Percentiles rank a stretch among this genome's conserved stretches.
These are phyloP conservation scores for Huiozyma sinensis DNA, from an alignment of 805 yeast species.

Conservation along the genomic window DNA sequence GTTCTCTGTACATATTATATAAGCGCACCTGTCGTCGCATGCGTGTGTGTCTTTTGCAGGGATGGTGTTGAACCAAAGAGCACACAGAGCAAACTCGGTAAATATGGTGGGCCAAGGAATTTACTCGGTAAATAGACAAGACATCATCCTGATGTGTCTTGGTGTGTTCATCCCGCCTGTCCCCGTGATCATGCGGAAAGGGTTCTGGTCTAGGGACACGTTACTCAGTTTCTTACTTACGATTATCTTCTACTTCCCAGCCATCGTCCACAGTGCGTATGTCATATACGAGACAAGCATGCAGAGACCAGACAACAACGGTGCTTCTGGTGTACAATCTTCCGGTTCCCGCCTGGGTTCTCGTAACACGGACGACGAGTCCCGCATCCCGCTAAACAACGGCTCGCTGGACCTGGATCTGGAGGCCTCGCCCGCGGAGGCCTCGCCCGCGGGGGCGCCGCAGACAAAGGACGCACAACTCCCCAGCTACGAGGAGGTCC, in stretches of 20 bases:
- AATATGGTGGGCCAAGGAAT: background rate
- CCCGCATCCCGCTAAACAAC: constrained; percentile 1
- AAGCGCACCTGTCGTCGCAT: too few relatives aligned
- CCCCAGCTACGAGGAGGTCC: background rate
- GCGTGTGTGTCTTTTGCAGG: too few relatives aligned
- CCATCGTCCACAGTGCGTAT: constrained; percentile 18
- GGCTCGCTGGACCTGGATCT: constrained; percentile 12
- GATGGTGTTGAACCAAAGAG: too few relatives aligned
- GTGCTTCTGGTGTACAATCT: background rate
- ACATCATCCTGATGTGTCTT: constrained; percentile 11
- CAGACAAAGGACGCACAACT: background rate
- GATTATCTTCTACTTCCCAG: constrained; percentile 17
- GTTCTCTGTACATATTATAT: too few relatives aligned
- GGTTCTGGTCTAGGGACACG: constrained; percentile 14
- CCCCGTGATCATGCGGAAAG: constrained; percentile 15
- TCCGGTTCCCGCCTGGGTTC: constrained; percentile 2
- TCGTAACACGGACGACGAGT: background rate
- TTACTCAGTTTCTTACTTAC: constrained; percentile 14
- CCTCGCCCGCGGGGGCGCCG: background rate
- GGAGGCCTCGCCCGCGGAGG: constrained; percentile 5
- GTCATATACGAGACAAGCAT: constrained; percentile 18
- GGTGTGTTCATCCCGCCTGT: constrained; percentile 19
- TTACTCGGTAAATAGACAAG: constrained; percentile 17
- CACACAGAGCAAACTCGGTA: too few relatives aligned
- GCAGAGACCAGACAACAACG: constrained; percentile 8